These are phyloP conservation scores for Diaporthe velutina DNA, from an alignment of 2,329 filamentous ascomycete species.

Conservation along the genomic window DNA sequence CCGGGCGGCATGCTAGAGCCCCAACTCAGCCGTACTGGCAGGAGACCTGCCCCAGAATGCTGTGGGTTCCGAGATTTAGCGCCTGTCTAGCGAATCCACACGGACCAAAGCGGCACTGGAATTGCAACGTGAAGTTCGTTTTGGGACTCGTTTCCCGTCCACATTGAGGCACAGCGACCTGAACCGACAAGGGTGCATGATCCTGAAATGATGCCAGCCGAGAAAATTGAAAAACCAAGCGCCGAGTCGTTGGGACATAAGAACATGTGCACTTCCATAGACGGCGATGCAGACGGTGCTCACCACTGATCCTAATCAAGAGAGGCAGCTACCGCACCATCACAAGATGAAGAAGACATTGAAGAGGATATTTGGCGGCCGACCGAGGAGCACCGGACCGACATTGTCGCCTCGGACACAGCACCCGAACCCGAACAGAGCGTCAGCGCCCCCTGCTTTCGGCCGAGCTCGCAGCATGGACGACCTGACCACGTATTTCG, in stretches of 20 bases:
- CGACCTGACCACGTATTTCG: not conserved
- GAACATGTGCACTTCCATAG: not conserved
- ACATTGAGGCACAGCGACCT: not conserved
- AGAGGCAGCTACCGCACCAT: not conserved
- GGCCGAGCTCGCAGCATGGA: not conserved
- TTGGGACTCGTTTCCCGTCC: not conserved
- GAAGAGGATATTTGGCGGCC: not conserved
- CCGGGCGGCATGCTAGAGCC: not conserved
- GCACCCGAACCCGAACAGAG: slow-evolving; percentile 1
- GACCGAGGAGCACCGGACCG: not conserved
- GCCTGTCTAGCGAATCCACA: not conserved
- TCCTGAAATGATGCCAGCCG: not conserved
- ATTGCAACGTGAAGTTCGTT: not conserved
- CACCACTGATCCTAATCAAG: not conserved
- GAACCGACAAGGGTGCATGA: slow-evolving; percentile 7
- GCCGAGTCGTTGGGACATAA: not conserved
- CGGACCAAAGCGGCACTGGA: not conserved
- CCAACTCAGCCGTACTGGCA: not conserved
- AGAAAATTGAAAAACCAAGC: not conserved
- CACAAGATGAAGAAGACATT: slow-evolving; percentile 11
- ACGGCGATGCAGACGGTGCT: not conserved
- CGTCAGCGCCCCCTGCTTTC: not conserved
- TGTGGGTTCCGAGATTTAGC: slow-evolving; percentile 21
- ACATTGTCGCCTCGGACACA: not conserved
- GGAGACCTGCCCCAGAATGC: not conserved